Percentiles rank a stretch among this genome's conserved stretches.
These are phyloP conservation scores for Mycosarcoma mackinlayi DNA, from an alignment of 1,284 basidiomycete genomes.

Conservation along the genomic window DNA sequence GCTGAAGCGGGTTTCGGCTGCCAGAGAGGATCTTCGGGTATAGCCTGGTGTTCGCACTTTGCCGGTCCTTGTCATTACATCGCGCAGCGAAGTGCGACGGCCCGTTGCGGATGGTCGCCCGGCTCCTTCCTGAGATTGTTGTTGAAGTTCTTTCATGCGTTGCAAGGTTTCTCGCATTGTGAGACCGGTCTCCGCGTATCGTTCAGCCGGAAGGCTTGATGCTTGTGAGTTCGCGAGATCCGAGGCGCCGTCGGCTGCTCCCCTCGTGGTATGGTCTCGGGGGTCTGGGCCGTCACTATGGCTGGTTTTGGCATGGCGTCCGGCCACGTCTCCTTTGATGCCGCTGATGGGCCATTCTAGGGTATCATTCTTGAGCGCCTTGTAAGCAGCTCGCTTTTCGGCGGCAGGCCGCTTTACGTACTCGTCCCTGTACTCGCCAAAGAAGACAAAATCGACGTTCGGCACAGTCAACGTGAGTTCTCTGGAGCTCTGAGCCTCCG, in stretches of 20 bases:
- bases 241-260: not conserved
- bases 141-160: slow-evolving; percentile 45
- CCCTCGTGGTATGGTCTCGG: not conserved
- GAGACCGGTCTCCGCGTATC: slow-evolving; percentile 32
- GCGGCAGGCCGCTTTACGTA: slow-evolving; percentile 47
- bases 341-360: slow-evolving; percentile 54
- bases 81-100: slow-evolving; percentile 30
- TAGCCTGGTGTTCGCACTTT: slow-evolving; percentile 43
- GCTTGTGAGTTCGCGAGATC: not conserved
- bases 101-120: slow-evolving; percentile 4
- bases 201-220: slow-evolving; percentile 1
- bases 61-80: slow-evolving; percentile 28
- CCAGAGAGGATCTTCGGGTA: slow-evolving; percentile 29
- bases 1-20: slow-evolving; percentile 39
- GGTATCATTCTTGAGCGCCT: slow-evolving; percentile 46
- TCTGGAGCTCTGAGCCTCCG: slow-evolving; percentile 5
- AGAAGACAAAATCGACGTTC: slow-evolving; percentile 34
- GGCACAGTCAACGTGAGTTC: slow-evolving; percentile 48
- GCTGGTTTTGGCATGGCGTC: not conserved
- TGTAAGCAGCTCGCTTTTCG: slow-evolving; percentile 54
- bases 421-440: slow-evolving; percentile 52
- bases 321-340: not conserved
- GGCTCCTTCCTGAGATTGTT: not conserved
- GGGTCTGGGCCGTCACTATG: slow-evolving; percentile 5
- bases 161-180: slow-evolving; percentile 51